These are phyloP conservation scores for Tulasnella sp. DNA, from an alignment of 768 basidiomycete species.

Conservation along the genomic window DNA sequence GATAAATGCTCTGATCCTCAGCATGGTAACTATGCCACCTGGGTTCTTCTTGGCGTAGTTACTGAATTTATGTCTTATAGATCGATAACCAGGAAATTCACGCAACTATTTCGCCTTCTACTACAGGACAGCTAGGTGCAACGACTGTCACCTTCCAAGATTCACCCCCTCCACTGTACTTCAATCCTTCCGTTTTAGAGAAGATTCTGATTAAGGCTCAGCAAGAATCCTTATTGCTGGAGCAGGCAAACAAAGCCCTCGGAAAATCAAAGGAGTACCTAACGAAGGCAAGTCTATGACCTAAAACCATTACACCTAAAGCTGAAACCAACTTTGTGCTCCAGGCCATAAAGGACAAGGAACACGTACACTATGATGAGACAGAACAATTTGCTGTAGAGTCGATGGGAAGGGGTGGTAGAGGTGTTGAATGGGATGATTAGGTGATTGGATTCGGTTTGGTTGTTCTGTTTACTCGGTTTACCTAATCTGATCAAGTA, in stretches of 20 bases:
- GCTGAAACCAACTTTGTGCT: background rate
- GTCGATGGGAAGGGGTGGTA: conserved; percentile 6
- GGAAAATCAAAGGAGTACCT: conserved; percentile 4
- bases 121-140: background rate
- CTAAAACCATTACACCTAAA: background rate
- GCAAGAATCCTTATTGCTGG: background rate
- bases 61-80: background rate
- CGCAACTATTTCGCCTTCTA: conserved; percentile 10
- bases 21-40: conserved; percentile 48
- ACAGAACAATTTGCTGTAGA: no score
- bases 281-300: background rate
- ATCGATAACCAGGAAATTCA: conserved; percentile 12
- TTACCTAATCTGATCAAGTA: no score
- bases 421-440: background rate
- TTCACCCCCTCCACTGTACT: conserved; percentile 10
- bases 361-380: conserved; percentile 16
- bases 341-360: conserved; percentile 17
- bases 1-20: conserved; percentile 35
- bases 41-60: background rate
- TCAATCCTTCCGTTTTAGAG: conserved; percentile 9
- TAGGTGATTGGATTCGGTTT: no score
- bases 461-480: no score
- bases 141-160: conserved; percentile 12
- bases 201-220: conserved; percentile 6
- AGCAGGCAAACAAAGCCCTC: background rate